Percentiles rank a stretch among this genome's conserved stretches.
These are phyloP conservation scores for Xanthoceras sorbifolium DNA, from an alignment of 345 rosid genomes.

Conservation along the genomic window DNA sequence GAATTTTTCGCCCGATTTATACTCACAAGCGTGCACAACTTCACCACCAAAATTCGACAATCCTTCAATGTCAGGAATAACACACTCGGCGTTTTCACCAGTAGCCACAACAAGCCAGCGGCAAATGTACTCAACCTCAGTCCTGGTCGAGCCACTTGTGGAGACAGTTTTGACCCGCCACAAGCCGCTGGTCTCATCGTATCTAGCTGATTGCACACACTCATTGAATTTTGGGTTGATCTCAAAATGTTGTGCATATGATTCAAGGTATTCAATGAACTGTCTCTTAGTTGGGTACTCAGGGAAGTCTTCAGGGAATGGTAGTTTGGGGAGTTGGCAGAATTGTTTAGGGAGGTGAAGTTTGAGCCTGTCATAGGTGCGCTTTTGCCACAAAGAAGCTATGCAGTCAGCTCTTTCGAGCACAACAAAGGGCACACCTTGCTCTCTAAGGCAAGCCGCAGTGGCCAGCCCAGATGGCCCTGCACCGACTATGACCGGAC, in stretches of 20 bases:
- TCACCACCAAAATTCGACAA: conserved; percentile 65
- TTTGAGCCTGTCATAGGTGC: conserved; percentile 78
- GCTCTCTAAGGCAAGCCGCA: conserved; percentile 75
- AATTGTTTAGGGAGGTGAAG: conserved; percentile 86
- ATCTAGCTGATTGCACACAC: conserved; percentile 76
- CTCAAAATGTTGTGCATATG: conserved; percentile 60
- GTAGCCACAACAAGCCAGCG: conserved; percentile 97
- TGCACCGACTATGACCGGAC: conserved; percentile 82
- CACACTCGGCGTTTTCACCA: conserved; percentile 87
- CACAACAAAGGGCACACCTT: conserved; percentile 69
- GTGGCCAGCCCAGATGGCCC: conserved; percentile 89
- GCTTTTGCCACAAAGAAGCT: conserved; percentile 82
- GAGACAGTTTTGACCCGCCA: conserved; percentile 80
- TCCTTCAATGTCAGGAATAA: conserved; percentile 74
- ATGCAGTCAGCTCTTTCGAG: conserved; percentile 83
- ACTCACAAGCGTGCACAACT: conserved; percentile 67
- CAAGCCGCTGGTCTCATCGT: conserved; percentile 72
- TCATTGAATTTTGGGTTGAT: conserved; percentile 82
- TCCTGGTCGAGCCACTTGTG: conserved; percentile 31
- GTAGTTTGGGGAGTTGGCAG: conserved; percentile 77
- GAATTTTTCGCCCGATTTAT: conserved; percentile 80
- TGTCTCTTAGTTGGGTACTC: conserved; percentile 71
- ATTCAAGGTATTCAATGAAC: conserved; percentile 75
- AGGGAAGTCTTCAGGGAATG: conserved; percentile 74
- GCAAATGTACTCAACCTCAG: conserved; percentile 84